Evolutionary conservation across 2,329 filamentous ascomycete species (phyloP).

Genomic region (Apiospora aurea): DNA sequence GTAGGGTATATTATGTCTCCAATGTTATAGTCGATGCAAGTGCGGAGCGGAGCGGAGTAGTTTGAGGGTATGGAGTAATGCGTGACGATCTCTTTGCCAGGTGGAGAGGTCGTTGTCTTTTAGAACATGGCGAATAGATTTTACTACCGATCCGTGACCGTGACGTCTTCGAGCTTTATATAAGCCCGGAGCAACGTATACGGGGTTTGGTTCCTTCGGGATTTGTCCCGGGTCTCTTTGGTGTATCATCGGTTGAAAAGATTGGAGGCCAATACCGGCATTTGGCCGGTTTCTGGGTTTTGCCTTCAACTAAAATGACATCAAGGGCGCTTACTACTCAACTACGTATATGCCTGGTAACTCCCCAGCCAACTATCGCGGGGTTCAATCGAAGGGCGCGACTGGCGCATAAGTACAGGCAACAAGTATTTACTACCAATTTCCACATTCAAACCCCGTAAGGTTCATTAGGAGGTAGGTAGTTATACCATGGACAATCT

Average conservation of each 20-base stretch:
- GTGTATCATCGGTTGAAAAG: background rate
- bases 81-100: background rate
- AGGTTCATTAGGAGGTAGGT: too few species aligned
- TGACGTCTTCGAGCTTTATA: conserved; percentile 2
- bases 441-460: background rate
- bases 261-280: background rate
- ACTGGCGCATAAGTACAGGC: background rate
- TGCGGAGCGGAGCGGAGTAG: background rate
- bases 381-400: background rate
- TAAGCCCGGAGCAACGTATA: background rate
- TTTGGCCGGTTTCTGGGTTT: background rate
- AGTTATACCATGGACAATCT: background rate
- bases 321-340: background rate
- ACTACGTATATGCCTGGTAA: background rate
- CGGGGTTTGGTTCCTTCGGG: background rate
- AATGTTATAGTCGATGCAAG: background rate
- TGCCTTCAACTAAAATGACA: background rate
- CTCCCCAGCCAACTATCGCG: background rate
- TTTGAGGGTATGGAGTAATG: background rate
- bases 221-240: background rate
- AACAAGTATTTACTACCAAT: background rate
- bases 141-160: background rate
- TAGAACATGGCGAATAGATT: background rate
- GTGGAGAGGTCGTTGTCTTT: conserved; percentile 7
- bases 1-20: background rate